Evolutionary conservation across 192 early-diverging fungal genomes (phyloP), one percentile per base, ranked within the genome.

Genomic region (Coemansia sp.): DNA sequence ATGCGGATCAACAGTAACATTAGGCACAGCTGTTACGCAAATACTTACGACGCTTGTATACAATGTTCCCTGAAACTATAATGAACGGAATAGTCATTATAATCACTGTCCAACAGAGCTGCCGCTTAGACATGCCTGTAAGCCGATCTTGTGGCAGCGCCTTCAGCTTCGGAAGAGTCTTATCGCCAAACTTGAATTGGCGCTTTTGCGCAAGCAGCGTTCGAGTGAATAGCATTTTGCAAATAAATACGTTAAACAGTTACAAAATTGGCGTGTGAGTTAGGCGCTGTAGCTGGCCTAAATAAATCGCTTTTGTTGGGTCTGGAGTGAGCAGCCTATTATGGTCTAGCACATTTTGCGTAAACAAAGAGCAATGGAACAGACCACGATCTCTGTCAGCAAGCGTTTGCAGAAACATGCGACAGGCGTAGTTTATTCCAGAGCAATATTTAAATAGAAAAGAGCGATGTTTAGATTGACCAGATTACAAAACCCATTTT

Each of bases 21-120:
- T 20, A 66, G 41, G 4, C 12, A n/a, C 20, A 39, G 22, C 12
- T n/a, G 23, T 5, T 23, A 23, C n/a, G n/a, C 14, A 45, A 62
- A 29, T 56, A 73, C 71, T 67, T 67, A 73, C 71, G 54, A n/a
- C 78, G 78, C 59, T 56, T 81, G 48, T 75, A 81, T 2, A 81
- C 54, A 13, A 81, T 75, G 24, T 64, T 72, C 3, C 73, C 67
- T 50, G 57, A 75, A 2, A 75, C 66, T 16, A 64, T 69, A 10
- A 81, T 51, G 11, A 81, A 35, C 6, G 78, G 78, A 43, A 81
- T 65, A 2, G 78, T 81, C 8, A 81, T 73, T 14, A 81, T 81
- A 49, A 81, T 81, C 37, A 81, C 78, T 2, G 73, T 75, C 78
- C 78, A 81, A 61, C 68, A 64, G 9, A 74, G 32, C 61, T 74